A percentile compares a stretch with the other conserved stretches of the same genome.
Evolutionary conservation across 1,284 basidiomycete genomes (phyloP).

Genomic region (Bondarzewia mesenterica): DNA sequence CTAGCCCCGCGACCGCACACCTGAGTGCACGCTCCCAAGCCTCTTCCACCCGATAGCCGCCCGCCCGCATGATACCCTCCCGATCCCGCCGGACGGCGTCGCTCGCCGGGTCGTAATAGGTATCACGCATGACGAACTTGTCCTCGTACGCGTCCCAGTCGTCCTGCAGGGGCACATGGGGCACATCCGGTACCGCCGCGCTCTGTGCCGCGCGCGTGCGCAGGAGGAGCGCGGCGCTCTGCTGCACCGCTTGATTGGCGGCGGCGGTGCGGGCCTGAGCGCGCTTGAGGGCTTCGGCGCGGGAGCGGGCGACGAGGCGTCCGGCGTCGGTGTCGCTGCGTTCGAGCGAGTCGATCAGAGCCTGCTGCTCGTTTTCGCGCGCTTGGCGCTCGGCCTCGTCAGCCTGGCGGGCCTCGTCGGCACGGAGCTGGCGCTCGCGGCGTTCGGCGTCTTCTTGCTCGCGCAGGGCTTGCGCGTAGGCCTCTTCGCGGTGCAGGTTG

Average conservation of each 20-base stretch:
- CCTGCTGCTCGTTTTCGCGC: slow-evolving; percentile 63
- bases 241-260: slow-evolving; percentile 27
- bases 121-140: slow-evolving; percentile 41
- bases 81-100: slow-evolving; percentile 69
- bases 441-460: slow-evolving; percentile 72
- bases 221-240: slow-evolving; percentile 43
- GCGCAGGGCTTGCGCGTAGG: slow-evolving; percentile 58
- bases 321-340: slow-evolving; percentile 55
- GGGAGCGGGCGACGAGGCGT: slow-evolving; percentile 63
- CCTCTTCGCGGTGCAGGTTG: slow-evolving; percentile 72
- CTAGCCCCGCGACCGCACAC: slow-evolving; percentile 69
- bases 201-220: slow-evolving; percentile 50
- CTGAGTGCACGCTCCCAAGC: slow-evolving; percentile 84
- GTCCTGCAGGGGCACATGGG: slow-evolving; percentile 70
- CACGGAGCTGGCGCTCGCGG: slow-evolving; percentile 64
- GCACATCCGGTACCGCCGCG: slow-evolving; percentile 60
- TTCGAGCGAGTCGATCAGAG: slow-evolving; percentile 76
- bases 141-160: slow-evolving; percentile 71
- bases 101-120: slow-evolving; percentile 66
- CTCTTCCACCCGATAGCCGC: slow-evolving; percentile 75
- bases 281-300: slow-evolving; percentile 53
- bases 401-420: slow-evolving; percentile 57
- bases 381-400: slow-evolving; percentile 73
- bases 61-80: slow-evolving; percentile 77
- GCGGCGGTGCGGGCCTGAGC: slow-evolving; percentile 45